Conservation (phyloP, 345 rosid species). For the Conringia planisiliqua region DNA sequence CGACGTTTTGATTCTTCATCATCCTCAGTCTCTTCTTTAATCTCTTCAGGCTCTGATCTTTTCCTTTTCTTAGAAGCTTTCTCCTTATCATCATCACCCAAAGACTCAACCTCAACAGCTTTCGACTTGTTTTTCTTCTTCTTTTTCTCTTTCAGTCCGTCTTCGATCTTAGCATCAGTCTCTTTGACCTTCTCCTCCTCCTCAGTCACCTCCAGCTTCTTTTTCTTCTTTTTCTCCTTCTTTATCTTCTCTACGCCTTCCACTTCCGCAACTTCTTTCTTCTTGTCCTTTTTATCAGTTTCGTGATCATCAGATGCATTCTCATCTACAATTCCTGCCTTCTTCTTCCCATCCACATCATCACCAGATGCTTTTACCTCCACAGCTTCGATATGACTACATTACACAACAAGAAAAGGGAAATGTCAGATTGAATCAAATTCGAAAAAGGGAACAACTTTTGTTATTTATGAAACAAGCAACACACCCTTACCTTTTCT, state of each 20-base stretch:
- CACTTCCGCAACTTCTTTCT: background rate
- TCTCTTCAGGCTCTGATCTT: conserved; percentile 51
- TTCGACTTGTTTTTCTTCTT: conserved; percentile 50
- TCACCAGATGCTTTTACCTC: background rate
- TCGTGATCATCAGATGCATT: background rate
- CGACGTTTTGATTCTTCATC: conserved; percentile 52
- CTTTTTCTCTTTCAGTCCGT: conserved; percentile 34
- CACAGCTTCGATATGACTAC: conserved; percentile 5
- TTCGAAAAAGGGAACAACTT: background rate
- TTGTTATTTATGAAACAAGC: background rate
- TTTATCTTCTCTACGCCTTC: conserved; percentile 23
- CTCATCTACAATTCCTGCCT: background rate
- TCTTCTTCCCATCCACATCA: background rate
- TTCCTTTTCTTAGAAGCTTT: conserved; percentile 73
- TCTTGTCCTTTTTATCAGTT: background rate
- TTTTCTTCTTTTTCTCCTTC: conserved; percentile 40
- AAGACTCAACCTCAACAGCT: conserved; percentile 23
- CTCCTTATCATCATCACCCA: conserved; percentile 15
- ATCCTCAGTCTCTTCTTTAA: conserved; percentile 26
- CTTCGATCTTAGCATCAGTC: conserved; percentile 25
- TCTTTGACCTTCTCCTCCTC: conserved; percentile 32
- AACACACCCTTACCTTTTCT: conserved; percentile 38
- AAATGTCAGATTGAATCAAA: background rate
- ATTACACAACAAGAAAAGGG: background rate
- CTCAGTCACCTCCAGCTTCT: conserved; percentile 20